A percentile compares a stretch with the other conserved stretches of the same genome.
These are phyloP conservation scores for Penicillium turbatum DNA, from an alignment of 495 filamentous ascomycete genomes.

Conservation along the genomic window DNA sequence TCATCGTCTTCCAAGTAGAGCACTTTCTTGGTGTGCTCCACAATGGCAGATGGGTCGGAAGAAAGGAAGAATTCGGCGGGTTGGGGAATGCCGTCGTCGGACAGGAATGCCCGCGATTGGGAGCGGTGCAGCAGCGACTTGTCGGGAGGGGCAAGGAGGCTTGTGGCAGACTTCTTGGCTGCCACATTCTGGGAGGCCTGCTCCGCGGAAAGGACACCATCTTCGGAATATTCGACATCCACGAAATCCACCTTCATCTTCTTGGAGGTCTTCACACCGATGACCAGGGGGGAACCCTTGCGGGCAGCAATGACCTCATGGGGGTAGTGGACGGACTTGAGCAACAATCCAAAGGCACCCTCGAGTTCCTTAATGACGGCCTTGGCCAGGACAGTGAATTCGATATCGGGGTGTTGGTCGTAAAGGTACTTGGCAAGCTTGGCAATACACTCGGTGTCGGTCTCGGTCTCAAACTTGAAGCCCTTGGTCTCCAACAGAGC, in stretches of 20 bases:
- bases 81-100: slow-evolving; percentile 93
- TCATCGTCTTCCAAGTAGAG: slow-evolving; percentile 99
- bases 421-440: slow-evolving; percentile 98
- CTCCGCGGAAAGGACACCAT: slow-evolving; percentile 83
- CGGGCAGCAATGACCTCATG: slow-evolving; percentile 97
- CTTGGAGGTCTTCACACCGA: slow-evolving; percentile 90
- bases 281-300: slow-evolving; percentile 94
- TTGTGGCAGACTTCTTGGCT: slow-evolving; percentile 82
- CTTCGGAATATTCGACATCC: slow-evolving; percentile 93
- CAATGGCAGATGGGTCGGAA: slow-evolving; percentile 94
- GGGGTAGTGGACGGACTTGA: slow-evolving; percentile 98
- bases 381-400: slow-evolving; percentile 94
- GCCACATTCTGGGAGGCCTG: slow-evolving; percentile 94
- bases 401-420: slow-evolving; percentile 89
- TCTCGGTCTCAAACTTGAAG: slow-evolving; percentile 98
- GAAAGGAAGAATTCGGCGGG: slow-evolving; percentile 99
- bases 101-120: slow-evolving; percentile 96
- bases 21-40: slow-evolving; percentile 99
- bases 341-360: slow-evolving; percentile 90
- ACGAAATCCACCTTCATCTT: slow-evolving; percentile 99
- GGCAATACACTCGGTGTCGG: slow-evolving; percentile 97
- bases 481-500: slow-evolving; percentile 88
- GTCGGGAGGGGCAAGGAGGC: slow-evolving; percentile 81
- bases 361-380: slow-evolving; percentile 97
- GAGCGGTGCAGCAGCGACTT: slow-evolving; percentile 97